These are phyloP conservation scores for Vitis rotundifolia DNA, from an alignment of 164 flowering plant genomes.

Conservation along the genomic window DNA sequence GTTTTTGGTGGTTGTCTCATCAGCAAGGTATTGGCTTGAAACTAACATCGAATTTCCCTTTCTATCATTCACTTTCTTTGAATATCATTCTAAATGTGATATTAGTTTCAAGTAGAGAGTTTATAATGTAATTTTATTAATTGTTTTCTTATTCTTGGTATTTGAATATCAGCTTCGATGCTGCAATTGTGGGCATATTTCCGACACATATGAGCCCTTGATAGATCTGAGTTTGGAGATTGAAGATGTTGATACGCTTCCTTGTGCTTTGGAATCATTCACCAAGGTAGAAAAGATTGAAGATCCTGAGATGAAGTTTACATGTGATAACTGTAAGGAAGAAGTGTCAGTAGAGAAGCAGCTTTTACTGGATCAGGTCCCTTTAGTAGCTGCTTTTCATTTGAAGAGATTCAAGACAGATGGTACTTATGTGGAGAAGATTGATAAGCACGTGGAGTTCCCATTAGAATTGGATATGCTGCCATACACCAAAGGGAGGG, in stretches of 20 bases:
- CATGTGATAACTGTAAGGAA: slow-evolving; percentile 71
- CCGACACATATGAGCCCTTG: slow-evolving; percentile 72
- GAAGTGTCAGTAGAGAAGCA: slow-evolving; percentile 73
- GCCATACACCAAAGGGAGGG: slow-evolving; percentile 44
- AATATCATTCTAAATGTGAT: background rate
- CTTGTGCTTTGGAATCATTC: slow-evolving; percentile 70
- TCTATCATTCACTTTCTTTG: background rate
- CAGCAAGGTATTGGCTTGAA: slow-evolving; percentile 58
- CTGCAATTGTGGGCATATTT: slow-evolving; percentile 69
- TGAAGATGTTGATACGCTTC: slow-evolving; percentile 58
- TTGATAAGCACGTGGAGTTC: slow-evolving; percentile 58
- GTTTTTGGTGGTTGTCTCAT: slow-evolving; percentile 84
- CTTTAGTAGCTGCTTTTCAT: slow-evolving; percentile 72
- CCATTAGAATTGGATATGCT: slow-evolving; percentile 78
- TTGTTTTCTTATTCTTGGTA: background rate
- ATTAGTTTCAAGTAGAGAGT: background rate
- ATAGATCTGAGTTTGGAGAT: slow-evolving; percentile 88
- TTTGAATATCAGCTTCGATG: slow-evolving; percentile 66
- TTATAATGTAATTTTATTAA: background rate
- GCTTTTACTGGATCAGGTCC: slow-evolving; percentile 61
- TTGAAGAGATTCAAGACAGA: slow-evolving; percentile 85
- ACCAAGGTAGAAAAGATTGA: slow-evolving; percentile 80
- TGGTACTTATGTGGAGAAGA: slow-evolving; percentile 69
- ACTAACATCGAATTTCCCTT: background rate
- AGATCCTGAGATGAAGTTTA: slow-evolving; percentile 57